phyloP scores from a whole-genome alignment of 106 monocot species.

The Allium cepa region DNA sequence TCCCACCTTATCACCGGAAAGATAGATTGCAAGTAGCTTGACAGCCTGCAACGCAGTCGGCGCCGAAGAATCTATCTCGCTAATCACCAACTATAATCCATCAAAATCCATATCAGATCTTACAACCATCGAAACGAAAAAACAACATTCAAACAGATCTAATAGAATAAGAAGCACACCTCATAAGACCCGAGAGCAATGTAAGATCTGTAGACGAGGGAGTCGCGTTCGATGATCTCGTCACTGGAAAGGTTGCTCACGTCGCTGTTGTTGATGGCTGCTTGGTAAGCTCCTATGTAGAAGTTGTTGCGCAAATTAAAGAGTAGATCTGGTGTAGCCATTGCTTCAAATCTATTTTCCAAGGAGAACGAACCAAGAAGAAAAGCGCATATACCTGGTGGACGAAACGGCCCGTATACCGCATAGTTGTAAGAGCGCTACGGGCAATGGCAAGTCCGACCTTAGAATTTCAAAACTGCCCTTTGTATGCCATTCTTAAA shows the following conservation, averaged over 20 bases:
- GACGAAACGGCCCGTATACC: no score
- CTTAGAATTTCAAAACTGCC: no score
- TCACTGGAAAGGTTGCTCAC: slow-evolving; percentile 54
- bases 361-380: no score
- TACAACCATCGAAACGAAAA: background rate
- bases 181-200: slow-evolving; percentile 82
- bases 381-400: no score
- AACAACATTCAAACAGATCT: background rate
- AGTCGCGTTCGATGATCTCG: slow-evolving; percentile 75
- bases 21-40: slow-evolving; percentile 78
- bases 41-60: slow-evolving; percentile 91
- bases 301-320: slow-evolving; percentile 93
- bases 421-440: no score
- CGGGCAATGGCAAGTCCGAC: no score
- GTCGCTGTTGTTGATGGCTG: slow-evolving; percentile 78
- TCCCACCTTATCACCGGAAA: slow-evolving; percentile 67
- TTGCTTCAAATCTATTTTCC: background rate
- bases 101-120: background rate
- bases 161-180: slow-evolving; percentile 13
- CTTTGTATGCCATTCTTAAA: no score
- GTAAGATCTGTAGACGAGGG: slow-evolving; percentile 79
- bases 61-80: slow-evolving; percentile 74
- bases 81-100: slow-evolving; percentile 64
- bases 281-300: slow-evolving; percentile 82
- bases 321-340: slow-evolving; percentile 72